phyloP scores from a whole-genome alignment of 108 stramenopile species.

The Skeletonema costatum region DNA sequence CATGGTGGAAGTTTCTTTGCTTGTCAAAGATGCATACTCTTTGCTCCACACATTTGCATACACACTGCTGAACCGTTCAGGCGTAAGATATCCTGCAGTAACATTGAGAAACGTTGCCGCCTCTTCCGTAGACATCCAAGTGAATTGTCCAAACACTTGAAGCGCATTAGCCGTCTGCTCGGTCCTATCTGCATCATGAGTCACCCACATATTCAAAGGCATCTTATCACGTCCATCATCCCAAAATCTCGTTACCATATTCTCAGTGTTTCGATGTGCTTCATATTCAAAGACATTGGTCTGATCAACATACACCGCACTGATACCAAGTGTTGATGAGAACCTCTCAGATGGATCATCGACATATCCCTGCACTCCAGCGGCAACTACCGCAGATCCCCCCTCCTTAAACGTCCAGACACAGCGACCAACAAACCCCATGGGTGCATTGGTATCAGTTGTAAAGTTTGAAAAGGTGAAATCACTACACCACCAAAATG shows the following conservation, averaged over 20 bases:
- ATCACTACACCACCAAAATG: neutral
- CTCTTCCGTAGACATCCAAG: neutral
- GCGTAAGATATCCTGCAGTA: no score
- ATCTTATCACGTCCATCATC: neutral
- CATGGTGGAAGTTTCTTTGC: no score
- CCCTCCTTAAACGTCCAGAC: neutral
- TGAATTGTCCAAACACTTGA: neutral
- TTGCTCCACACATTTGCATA: no score
- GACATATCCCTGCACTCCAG: neutral
- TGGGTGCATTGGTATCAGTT: neutral
- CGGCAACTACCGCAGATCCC: neutral
- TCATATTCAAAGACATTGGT: neutral
- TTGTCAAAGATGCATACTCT: no score
- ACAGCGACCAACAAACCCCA: neutral
- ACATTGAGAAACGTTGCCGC: neutral
- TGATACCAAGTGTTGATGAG: neutral
- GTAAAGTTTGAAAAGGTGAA: neutral
- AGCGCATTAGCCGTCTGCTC: neutral
- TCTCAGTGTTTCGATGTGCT: neutral
- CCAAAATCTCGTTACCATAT: neutral
- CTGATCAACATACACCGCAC: neutral
- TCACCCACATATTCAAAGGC: neutral
- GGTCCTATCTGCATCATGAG: neutral
- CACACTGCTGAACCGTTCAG: no score
- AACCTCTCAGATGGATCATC: neutral